phyloP scores from a whole-genome alignment of 495 filamentous ascomycete species.

The Xylaria intraflava region DNA sequence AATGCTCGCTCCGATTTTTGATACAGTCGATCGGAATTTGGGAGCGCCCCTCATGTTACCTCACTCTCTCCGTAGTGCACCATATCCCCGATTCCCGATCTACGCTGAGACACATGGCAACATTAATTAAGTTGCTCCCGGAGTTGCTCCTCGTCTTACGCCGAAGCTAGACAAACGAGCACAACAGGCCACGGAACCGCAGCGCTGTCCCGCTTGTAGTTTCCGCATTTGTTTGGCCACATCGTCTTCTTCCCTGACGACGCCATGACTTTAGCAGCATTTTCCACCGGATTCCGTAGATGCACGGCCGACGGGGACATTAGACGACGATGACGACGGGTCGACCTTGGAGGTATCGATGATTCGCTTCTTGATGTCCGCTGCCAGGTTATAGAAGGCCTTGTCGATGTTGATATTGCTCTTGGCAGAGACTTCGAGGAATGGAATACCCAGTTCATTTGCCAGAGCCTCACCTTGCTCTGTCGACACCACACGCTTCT shows the following conservation, averaged over 20 bases:
- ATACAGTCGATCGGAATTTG: conserved; percentile 14
- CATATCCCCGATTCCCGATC: conserved; percentile 4
- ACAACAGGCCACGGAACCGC: not conserved
- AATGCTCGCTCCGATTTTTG: conserved; percentile 10
- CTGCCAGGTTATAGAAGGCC: conserved; percentile 91
- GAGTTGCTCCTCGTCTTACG: not conserved
- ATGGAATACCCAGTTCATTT: conserved; percentile 94
- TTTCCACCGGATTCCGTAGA: conserved; percentile 37
- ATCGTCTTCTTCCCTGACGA: not conserved
- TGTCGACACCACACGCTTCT: conserved; percentile 89
- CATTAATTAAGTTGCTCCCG: too few species aligned
- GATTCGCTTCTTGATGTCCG: conserved; percentile 95
- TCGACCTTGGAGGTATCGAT: conserved; percentile 81
- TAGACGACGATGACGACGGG: conserved; percentile 49
- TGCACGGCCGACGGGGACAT: conserved; percentile 7
- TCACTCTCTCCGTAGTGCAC: conserved; percentile 19
- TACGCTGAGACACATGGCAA: conserved; percentile 3
- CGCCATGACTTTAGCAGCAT: conserved; percentile 64
- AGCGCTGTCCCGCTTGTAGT: not conserved
- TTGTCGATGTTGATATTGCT: conserved; percentile 99
- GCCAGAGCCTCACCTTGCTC: conserved; percentile 91
- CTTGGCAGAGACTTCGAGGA: conserved; percentile 97
- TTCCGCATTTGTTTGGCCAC: conserved; percentile 10
- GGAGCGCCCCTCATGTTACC: conserved; percentile 6
- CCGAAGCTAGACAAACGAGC: conserved; percentile 4